Conservation (phyloP, 225 moss, liverwort and hornwort species). For the Polytrichum formosum region DNA sequence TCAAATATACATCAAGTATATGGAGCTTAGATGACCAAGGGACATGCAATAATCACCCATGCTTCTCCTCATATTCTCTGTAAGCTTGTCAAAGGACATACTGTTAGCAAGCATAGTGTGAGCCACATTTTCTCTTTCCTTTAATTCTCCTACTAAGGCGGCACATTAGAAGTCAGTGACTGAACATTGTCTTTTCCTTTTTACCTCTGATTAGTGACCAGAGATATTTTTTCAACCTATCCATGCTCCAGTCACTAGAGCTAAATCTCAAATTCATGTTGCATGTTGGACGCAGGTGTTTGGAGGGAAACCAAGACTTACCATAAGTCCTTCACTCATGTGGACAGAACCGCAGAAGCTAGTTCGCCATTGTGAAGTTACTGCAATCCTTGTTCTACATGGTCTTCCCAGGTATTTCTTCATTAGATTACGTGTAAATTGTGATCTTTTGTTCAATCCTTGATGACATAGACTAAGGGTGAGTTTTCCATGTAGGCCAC, state of each 20-base stretch:
- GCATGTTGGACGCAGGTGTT: constrained; percentile 21
- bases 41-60: too few species aligned
- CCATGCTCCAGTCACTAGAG: too few species aligned
- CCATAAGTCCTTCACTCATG: constrained; percentile 27
- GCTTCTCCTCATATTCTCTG: too few species aligned
- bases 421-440: too few species aligned
- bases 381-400: constrained; percentile 63
- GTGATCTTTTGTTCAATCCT: too few species aligned
- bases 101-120: background rate
- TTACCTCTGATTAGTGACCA: background rate
- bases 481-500: too few species aligned
- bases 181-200: too few species aligned
- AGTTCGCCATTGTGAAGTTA: constrained; percentile 55
- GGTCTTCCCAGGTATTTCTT: constrained; percentile 62
- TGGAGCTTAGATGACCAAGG: too few species aligned
- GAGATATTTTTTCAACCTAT: background rate
- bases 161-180: background rate
- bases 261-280: too few species aligned
- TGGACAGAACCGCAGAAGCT: constrained; percentile 45
- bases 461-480: too few species aligned
- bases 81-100: background rate
- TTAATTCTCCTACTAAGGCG: background rate
- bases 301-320: constrained; percentile 37
- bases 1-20: too few species aligned
- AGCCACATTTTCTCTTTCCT: background rate